Conservation (phyloP, 495 filamentous ascomycete genomes). For the Tuber microsphaerosporum region DNA sequence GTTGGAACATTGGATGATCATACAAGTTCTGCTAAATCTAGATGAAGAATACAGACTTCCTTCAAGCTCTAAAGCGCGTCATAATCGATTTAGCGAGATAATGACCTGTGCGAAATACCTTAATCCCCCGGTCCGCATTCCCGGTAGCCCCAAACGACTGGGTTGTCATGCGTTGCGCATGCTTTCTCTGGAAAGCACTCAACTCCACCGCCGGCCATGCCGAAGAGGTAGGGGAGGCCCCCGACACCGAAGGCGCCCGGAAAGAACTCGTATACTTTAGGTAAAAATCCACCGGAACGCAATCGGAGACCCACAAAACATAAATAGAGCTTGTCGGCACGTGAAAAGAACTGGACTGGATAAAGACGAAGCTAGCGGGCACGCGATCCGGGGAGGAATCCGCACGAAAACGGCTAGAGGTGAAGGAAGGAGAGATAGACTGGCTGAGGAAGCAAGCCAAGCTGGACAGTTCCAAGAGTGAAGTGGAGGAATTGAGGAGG, state of each 20-base stretch:
- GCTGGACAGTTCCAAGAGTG: not conserved
- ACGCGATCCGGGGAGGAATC: not conserved
- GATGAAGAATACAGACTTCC: constrained; percentile 18
- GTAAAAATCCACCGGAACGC: constrained; percentile 8
- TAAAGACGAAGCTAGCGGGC: not conserved
- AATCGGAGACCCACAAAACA: constrained; percentile 2
- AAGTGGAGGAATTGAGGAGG: not conserved
- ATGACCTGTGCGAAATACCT: not conserved
- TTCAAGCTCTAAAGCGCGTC: not conserved
- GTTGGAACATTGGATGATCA: constrained; percentile 30
- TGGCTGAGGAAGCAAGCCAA: not conserved
- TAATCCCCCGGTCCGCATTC: constrained; percentile 18
- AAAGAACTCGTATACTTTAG: constrained; percentile 14
- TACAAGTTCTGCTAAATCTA: constrained; percentile 22
- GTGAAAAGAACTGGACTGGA: not conserved
- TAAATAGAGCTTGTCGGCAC: constrained; percentile 7
- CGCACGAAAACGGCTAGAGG: not conserved
- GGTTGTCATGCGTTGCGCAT: constrained; percentile 11
- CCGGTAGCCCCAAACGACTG: constrained; percentile 8
- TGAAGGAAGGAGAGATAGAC: not conserved
- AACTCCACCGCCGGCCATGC: not conserved
- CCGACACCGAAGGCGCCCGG: constrained; percentile 10
- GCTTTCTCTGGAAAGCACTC: constrained; percentile 12
- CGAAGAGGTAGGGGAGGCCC: constrained; percentile 6
- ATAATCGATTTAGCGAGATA: constrained; percentile 13